These are phyloP conservation scores for Amanita brunnescens DNA, from an alignment of 768 basidiomycete genomes.

Conservation along the genomic window DNA sequence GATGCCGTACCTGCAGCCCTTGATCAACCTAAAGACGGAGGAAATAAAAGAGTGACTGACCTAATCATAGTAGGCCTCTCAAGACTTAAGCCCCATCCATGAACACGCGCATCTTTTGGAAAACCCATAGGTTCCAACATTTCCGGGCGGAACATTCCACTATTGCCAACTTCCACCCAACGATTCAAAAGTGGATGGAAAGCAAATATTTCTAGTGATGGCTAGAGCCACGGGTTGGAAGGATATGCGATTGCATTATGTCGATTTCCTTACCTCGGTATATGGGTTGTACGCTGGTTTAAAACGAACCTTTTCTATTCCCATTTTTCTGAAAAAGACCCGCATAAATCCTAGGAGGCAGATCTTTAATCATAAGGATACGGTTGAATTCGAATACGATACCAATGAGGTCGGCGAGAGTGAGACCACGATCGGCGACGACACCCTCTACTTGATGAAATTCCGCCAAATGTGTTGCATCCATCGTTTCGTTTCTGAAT, in stretches of 20 bases:
- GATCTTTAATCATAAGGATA: not conserved
- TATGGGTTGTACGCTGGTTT: constrained; percentile 99
- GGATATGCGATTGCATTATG: not conserved
- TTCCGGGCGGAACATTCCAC: constrained; percentile 99
- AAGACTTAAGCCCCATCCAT: constrained; percentile 92
- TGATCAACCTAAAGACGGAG: not conserved
- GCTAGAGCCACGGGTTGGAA: constrained; percentile 34
- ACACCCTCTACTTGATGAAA: constrained; percentile 99
- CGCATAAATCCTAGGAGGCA: constrained; percentile 81
- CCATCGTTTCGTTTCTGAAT: constrained; percentile 97
- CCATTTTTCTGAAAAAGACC: constrained; percentile 98
- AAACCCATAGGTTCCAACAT: constrained; percentile 99
- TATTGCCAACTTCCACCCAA: constrained; percentile 98
- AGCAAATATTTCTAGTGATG: constrained; percentile 96
- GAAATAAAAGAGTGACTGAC: constrained; percentile 30
- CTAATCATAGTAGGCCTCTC: constrained; percentile 99
- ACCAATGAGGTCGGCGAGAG: constrained; percentile 94
- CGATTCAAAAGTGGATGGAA: constrained; percentile 91
- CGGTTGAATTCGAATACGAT: constrained; percentile 11
- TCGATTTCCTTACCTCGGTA: constrained; percentile 58
- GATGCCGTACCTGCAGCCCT: constrained; percentile 72
- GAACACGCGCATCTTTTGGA: constrained; percentile 91
- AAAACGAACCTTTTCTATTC: constrained; percentile 88
- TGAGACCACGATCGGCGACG: constrained; percentile 88
- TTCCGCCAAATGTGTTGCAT: constrained; percentile 96